Evolutionary conservation across 75 land plant genomes (phyloP).

Genomic region (Sequoiadendron giganteum): DNA sequence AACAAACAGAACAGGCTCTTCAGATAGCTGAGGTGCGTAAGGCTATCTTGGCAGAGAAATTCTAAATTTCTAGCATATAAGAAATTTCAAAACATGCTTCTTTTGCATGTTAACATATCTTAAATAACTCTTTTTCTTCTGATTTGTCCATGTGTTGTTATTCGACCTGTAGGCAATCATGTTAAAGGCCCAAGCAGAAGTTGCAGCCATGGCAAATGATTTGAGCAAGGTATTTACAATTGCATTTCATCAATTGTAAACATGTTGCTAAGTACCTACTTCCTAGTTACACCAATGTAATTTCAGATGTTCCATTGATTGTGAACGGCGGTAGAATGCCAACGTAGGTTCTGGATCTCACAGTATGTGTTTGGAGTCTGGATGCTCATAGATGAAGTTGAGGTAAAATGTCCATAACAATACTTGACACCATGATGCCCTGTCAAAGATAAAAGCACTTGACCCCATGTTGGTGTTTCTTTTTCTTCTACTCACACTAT

Average conservation of each 20-base stretch:
- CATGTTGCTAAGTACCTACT: neutral
- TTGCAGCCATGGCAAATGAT: neutral
- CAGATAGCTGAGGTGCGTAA: slow-evolving; percentile 6
- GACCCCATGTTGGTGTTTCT: no score
- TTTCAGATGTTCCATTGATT: no score
- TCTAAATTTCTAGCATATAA: neutral
- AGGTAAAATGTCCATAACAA: no score
- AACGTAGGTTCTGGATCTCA: no score
- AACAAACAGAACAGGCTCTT: slow-evolving; percentile 10
- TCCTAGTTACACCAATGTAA: neutral
- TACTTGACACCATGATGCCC: no score
- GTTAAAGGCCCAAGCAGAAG: slow-evolving; percentile 8
- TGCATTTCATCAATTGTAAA: neutral
- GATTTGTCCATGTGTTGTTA: neutral
- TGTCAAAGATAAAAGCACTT: no score
- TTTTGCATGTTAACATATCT: neutral
- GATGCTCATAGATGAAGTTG: no score
- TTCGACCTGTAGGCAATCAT: neutral
- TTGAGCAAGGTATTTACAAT: neutral
- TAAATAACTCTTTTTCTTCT: neutral
- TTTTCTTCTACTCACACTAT: no score
- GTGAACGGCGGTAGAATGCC: no score
- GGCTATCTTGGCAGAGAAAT: neutral
- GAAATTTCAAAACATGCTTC: neutral
- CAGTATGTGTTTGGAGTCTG: no score